A percentile compares a stretch with the other conserved stretches of the same genome.
phyloP scores from a whole-genome alignment of 192 early-diverging fungal genomes.

The Coemansia sp. region DNA sequence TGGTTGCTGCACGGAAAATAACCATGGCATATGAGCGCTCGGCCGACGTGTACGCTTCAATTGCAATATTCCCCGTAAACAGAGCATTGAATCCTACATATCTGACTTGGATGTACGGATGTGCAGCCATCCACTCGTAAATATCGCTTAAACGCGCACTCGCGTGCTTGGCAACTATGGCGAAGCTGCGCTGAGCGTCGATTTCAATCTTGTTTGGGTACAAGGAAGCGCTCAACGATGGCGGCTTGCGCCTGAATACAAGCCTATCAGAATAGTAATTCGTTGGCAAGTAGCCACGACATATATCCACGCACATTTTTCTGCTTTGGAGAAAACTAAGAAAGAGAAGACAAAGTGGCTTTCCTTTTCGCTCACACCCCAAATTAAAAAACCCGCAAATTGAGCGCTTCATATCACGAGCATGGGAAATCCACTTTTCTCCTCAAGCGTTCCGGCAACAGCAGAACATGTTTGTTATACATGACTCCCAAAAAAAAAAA shows the following conservation, averaged over 20 bases:
- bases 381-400: neutral
- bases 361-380: neutral
- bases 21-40: conserved; percentile 37
- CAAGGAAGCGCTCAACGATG: conserved; percentile 9
- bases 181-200: conserved; percentile 16
- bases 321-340: neutral
- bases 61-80: conserved; percentile 24
- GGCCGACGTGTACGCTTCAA: conserved; percentile 34
- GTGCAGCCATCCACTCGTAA: conserved; percentile 45
- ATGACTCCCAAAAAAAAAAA: too few species aligned
- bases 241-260: conserved; percentile 31
- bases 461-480: neutral
- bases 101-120: conserved; percentile 27
- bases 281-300: conserved; percentile 27
- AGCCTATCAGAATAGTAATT: conserved; percentile 25
- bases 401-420: neutral
- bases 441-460: too few species aligned
- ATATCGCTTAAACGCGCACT: conserved; percentile 6
- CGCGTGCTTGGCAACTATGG: conserved; percentile 7
- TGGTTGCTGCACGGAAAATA: conserved; percentile 20
- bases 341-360: neutral
- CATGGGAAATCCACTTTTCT: neutral
- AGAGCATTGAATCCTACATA: neutral
- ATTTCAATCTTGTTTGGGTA: conserved; percentile 53
- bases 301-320: neutral